Base-by-base conservation (phyloP, 768 basidiomycete genomes). In the Mrakia hoshinonis region DNA sequence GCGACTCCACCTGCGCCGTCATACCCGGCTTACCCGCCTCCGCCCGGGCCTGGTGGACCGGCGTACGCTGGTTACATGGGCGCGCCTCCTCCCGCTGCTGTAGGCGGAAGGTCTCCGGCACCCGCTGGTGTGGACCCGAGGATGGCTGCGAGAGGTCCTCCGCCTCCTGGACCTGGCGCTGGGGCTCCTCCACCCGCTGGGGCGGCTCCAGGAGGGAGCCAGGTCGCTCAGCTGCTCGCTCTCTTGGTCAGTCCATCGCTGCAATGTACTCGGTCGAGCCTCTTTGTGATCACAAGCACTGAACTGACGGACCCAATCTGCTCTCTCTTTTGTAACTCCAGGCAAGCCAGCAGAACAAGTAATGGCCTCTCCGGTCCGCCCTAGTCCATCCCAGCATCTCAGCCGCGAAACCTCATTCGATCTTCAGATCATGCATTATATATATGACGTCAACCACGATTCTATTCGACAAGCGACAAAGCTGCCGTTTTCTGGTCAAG, bases 121-220 rank as follows among this genome's bases (percentile, higher is more conserved):
- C 20, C 48, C 29, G 29, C 13, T 20, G 55, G 24, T 3, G 29
- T 60, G 47, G 47, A 66, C 31, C 64, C 64, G 4, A 22, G 31
- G 48, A 34, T 34, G 63, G 47, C n/a, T 29, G 4, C n/a, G n/a
- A n/a, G 64, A 66, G 24, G 24, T 18, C 64, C 64, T 7, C 43
- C 26, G 6, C 64, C 64, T 4, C 24, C 62, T 64, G 43, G 39
- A 43, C 2, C 24, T 47, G 39, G 1, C 11, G 61, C 38, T 62
- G 9, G n/a, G n/a, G n/a, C 61, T 62, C 11, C 61, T 43, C 20
- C 38, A 13, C 12, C 61, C n/a, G 24, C 47, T 49, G 31, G 31
- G 18, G 2, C 58, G 9, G 58, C 55, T 58, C 55, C 24, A 12
- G 58, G 93, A 36, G 58, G 64, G 36, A n/a, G 22, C 24, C 43